Conservation (phyloP, 306 rosid species). For the Carpinus fangiana region DNA sequence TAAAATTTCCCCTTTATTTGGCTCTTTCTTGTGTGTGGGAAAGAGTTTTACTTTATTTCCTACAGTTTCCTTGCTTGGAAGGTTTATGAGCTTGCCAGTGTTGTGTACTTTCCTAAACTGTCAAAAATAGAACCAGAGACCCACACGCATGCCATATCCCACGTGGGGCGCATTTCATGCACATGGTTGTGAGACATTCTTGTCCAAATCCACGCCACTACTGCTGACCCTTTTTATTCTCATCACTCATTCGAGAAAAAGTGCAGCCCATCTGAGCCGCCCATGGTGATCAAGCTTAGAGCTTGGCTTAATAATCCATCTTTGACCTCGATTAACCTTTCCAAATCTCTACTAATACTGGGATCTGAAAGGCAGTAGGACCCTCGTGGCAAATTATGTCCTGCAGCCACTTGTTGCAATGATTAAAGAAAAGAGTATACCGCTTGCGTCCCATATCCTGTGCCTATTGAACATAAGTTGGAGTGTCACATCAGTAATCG, state of each 20-base stretch:
- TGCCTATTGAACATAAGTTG: no score
- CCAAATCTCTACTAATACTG: neutral
- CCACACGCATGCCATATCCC: conserved; percentile 46
- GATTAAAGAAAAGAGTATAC: no score
- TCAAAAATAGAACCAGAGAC: conserved; percentile 32
- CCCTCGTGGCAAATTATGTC: neutral
- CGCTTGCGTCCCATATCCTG: no score
- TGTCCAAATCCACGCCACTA: conserved; percentile 27
- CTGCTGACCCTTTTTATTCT: neutral
- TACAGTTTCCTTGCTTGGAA: conserved; percentile 26
- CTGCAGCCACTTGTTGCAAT: no score
- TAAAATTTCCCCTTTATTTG: neutral
- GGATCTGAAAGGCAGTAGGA: neutral
- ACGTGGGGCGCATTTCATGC: conserved; percentile 47
- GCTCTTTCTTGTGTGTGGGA: neutral
- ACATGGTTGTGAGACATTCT: conserved; percentile 44
- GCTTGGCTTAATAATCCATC: neutral
- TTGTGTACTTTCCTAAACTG: conserved; percentile 23
- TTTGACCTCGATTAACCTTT: neutral
- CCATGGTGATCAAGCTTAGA: neutral
- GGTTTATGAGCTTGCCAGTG: conserved; percentile 1
- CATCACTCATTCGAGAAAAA: neutral
- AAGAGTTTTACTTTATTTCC: neutral
- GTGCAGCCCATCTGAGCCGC: neutral
- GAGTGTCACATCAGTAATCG: no score